Conservation (phyloP, 2,329 filamentous ascomycete species). For the Drechmeria coniospora region DNA sequence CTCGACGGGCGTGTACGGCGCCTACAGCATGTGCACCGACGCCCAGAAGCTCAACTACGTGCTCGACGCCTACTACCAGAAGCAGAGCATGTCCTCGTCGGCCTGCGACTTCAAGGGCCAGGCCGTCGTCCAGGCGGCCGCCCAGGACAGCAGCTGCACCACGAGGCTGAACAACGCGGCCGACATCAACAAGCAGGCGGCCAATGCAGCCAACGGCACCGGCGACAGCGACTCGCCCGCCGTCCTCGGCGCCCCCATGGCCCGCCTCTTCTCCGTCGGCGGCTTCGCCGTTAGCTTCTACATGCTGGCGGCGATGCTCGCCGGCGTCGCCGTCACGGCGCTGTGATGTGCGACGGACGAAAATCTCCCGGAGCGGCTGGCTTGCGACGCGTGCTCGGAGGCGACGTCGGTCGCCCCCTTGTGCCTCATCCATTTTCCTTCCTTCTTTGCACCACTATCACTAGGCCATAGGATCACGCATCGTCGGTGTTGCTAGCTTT, state of each 20-base stretch:
- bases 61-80: slow-evolving; percentile 57
- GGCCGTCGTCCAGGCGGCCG: slow-evolving; percentile 37
- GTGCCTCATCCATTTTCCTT: too few species aligned
- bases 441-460: too few species aligned
- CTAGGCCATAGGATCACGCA: slow-evolving; percentile 11
- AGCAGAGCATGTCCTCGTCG: slow-evolving; percentile 32
- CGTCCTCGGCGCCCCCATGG: slow-evolving; percentile 19
- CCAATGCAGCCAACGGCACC: slow-evolving; percentile 20
- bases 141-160: slow-evolving; percentile 37
- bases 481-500: slow-evolving; percentile 13
- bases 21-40: slow-evolving; percentile 61
- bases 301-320: slow-evolving; percentile 33
- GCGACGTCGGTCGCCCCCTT: too few species aligned
- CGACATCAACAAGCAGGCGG: slow-evolving; percentile 31
- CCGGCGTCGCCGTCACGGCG: slow-evolving; percentile 37
- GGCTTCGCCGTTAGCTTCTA: slow-evolving; percentile 34
- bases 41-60: slow-evolving; percentile 58
- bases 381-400: slow-evolving; percentile 6
- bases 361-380: slow-evolving; percentile 4
- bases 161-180: slow-evolving; percentile 47
- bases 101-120: slow-evolving; percentile 60
- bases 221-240: slow-evolving; percentile 11
- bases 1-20: slow-evolving; percentile 44
- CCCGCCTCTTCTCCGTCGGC: slow-evolving; percentile 27
- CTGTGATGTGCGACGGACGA: slow-evolving; percentile 22